Evolutionary conservation across 345 rosid genomes (phyloP).

Genomic region (Heritiera fomes): DNA sequence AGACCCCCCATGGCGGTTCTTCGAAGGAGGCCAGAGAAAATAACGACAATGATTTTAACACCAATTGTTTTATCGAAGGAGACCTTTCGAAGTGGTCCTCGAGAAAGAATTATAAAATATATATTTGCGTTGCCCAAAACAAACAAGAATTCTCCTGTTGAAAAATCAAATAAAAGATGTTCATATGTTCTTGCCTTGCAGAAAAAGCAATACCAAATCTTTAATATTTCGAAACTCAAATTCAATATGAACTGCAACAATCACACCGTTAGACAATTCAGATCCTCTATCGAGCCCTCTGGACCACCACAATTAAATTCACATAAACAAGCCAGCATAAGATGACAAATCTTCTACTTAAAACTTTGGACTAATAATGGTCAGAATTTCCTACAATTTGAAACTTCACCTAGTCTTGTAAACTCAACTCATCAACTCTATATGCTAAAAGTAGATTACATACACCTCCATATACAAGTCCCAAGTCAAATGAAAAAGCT

Average conservation of each 20-base stretch:
- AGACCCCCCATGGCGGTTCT: background rate
- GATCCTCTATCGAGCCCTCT: background rate
- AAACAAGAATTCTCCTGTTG: background rate
- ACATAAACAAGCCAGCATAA: background rate
- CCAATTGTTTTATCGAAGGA: background rate
- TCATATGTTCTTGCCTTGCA: background rate
- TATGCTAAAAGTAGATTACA: slow-evolving; percentile 22
- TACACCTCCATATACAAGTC: slow-evolving; percentile 39
- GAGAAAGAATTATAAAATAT: background rate
- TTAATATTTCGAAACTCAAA: background rate
- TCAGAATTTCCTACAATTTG: background rate
- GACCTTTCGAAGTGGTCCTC: background rate
- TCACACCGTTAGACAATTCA: background rate
- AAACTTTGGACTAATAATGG: background rate
- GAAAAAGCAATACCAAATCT: slow-evolving; percentile 11
- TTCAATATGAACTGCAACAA: background rate
- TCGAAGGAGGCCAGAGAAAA: background rate
- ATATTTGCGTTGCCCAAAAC: background rate
- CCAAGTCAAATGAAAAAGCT: slow-evolving; percentile 22
- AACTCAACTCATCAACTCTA: slow-evolving; percentile 14
- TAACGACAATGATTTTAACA: background rate
- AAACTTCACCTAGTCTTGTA: background rate
- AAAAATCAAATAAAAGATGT: background rate
- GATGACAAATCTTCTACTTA: background rate
- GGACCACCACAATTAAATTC: background rate